Conservation (phyloP, 1,284 basidiomycete genomes). For the Ceraceosorus guamensis region DNA sequence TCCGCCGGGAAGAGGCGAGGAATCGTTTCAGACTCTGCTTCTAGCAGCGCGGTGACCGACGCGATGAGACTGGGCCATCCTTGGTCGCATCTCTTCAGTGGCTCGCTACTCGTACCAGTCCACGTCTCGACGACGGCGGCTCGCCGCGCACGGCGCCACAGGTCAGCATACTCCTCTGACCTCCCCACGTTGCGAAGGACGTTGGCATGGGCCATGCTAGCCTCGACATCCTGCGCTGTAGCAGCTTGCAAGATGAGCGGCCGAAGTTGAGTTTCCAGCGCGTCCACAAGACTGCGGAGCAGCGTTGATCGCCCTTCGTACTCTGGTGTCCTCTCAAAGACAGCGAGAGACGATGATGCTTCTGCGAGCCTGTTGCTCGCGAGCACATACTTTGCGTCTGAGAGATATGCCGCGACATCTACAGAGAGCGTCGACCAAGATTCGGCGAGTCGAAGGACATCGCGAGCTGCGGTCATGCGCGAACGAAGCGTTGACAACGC, state of each 20-base stretch:
- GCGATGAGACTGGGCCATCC: constrained; percentile 12
- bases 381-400: constrained; percentile 15
- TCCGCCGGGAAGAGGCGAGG: constrained; percentile 15
- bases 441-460: constrained; percentile 27
- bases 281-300: constrained; percentile 12
- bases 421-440: constrained; percentile 28
- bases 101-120: constrained; percentile 8
- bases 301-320: constrained; percentile 16
- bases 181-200: constrained; percentile 13
- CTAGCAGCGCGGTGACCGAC: constrained; percentile 20
- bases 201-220: constrained; percentile 7
- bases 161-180: constrained; percentile 15
- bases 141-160: constrained; percentile 16
- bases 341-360: constrained; percentile 16
- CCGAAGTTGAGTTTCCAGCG: constrained; percentile 14
- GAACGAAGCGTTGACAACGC: constrained; percentile 1
- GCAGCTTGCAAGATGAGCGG: constrained; percentile 16
- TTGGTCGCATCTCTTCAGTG: constrained; percentile 10
- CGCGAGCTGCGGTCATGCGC: constrained; percentile 17
- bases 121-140: constrained; percentile 13
- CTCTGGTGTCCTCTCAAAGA: constrained; percentile 18
- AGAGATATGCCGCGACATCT: constrained; percentile 16
- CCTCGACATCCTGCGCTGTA: constrained; percentile 8
- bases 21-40: constrained; percentile 22
- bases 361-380: constrained; percentile 20